Conservation (phyloP, 306 rosid genomes). For the Medicago arabica region DNA sequence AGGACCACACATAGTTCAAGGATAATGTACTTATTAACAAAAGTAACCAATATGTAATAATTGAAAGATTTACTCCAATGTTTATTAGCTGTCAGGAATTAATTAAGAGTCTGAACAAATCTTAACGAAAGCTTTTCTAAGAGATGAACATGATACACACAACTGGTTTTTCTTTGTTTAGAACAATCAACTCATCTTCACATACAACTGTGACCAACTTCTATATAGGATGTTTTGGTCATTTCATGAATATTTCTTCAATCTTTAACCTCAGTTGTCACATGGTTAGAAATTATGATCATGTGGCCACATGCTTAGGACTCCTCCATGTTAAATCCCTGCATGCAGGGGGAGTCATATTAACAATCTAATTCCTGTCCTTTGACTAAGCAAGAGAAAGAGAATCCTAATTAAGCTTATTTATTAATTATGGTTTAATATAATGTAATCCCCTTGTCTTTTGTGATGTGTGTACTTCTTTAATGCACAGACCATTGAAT, state of each 20-base stretch:
- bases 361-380: constrained; percentile 50
- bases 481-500: constrained; percentile 34
- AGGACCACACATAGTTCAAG: constrained; percentile 62
- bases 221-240: constrained; percentile 57
- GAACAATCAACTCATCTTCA: constrained; percentile 54
- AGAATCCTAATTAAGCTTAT: constrained; percentile 49
- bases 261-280: constrained; percentile 64
- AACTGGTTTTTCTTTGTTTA: constrained; percentile 43
- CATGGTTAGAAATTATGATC: constrained; percentile 80
- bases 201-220: constrained; percentile 43
- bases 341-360: constrained; percentile 66
- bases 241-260: constrained; percentile 39
- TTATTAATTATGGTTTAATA: constrained; percentile 36
- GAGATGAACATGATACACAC: constrained; percentile 58
- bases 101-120: constrained; percentile 75
- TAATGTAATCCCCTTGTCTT: constrained; percentile 43
- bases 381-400: constrained; percentile 58
- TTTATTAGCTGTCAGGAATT: constrained; percentile 83
- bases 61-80: constrained; percentile 68
- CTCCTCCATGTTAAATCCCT: constrained; percentile 75
- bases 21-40: constrained; percentile 56
- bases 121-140: constrained; percentile 70
- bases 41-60: constrained; percentile 59
- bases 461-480: constrained; percentile 37
- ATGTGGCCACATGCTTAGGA: constrained; percentile 95